Evolutionary conservation across 208 protist genomes (phyloP).

Genomic region (Naegleria gruberi): DNA sequence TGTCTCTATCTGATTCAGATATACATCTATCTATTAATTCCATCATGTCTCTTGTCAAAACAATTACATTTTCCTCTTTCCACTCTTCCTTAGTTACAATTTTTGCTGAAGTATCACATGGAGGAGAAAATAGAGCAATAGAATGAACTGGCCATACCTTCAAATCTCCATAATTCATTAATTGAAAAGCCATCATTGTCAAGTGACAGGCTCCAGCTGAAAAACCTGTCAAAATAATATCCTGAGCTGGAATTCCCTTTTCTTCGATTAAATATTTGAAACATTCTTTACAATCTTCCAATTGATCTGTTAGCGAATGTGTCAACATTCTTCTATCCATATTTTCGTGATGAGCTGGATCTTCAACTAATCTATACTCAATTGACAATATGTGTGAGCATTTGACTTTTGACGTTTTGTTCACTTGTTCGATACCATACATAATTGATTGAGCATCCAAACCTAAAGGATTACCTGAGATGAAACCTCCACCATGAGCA

Average conservation of each 20-base stretch:
- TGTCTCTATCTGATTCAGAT: not conserved
- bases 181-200: not conserved
- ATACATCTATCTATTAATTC: not conserved
- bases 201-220: not conserved
- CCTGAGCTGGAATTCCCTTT: not conserved
- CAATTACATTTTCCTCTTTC: not conserved
- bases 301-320: not conserved
- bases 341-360: not conserved
- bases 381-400: not conserved
- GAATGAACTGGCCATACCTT: not conserved
- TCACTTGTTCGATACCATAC: not conserved
- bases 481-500: not conserved
- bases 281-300: not conserved
- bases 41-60: not conserved
- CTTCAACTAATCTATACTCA: not conserved
- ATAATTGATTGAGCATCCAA: not conserved
- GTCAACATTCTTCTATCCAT: not conserved
- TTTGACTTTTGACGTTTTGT: not conserved
- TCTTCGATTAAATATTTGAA: not conserved
- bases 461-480: not conserved
- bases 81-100: not conserved
- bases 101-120: not conserved
- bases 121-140: not conserved
- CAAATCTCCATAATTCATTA: not conserved
- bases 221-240: not conserved